These are phyloP conservation scores for Fraxinus ornus DNA, from an alignment of 305 asterid genomes.

Conservation along the genomic window DNA sequence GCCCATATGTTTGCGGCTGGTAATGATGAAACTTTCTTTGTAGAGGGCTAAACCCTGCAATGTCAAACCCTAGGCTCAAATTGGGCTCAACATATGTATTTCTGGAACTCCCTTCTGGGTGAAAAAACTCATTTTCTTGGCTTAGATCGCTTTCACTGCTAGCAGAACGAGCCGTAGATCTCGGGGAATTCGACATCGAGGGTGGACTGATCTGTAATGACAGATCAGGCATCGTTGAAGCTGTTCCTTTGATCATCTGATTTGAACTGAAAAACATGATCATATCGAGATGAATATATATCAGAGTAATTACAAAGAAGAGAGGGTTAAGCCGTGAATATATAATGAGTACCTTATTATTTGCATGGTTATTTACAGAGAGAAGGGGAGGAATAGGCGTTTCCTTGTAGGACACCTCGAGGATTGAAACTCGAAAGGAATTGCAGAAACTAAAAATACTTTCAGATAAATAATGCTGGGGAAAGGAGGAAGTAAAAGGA, in stretches of 20 bases:
- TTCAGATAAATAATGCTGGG: neutral
- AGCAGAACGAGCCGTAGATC: slow-evolving; percentile 32
- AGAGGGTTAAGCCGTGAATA: neutral
- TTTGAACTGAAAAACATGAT: slow-evolving; percentile 16
- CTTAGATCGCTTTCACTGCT: slow-evolving; percentile 45
- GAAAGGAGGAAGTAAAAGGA: neutral
- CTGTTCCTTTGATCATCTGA: slow-evolving; percentile 7
- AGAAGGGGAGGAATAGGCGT: neutral
- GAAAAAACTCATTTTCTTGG: slow-evolving; percentile 34
- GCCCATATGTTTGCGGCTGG: slow-evolving; percentile 27
- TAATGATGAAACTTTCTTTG: slow-evolving; percentile 21
- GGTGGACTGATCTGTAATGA: slow-evolving; percentile 50
- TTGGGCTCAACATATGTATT: slow-evolving; percentile 25
- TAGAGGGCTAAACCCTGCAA: slow-evolving; percentile 6
- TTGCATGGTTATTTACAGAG: neutral
- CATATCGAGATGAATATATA: neutral
- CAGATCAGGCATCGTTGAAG: slow-evolving; percentile 41
- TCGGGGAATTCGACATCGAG: slow-evolving; percentile 14
- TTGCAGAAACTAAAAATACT: neutral
- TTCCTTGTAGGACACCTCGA: slow-evolving; percentile 9
- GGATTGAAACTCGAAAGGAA: neutral
- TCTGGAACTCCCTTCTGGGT: slow-evolving; percentile 15
- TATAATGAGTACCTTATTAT: neutral
- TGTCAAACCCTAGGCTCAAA: slow-evolving; percentile 37
- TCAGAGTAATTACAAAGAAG: neutral